Base-by-base conservation (phyloP, 1,139 yeast genomes). In the Yamadazyma taylorii region DNA sequence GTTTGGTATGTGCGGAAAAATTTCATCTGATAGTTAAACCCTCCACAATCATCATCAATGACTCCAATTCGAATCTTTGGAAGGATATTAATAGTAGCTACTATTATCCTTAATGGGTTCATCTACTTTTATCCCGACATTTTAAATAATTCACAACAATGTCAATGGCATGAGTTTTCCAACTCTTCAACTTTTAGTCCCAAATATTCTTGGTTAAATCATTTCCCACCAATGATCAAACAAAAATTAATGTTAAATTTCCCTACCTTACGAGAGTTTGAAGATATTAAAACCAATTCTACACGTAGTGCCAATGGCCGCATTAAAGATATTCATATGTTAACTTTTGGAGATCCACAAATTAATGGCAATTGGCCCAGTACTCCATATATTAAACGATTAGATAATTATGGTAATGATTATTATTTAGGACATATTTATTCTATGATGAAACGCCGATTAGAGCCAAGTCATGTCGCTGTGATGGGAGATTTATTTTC, bases 271-370 rank as follows among this genome's bases (percentile, higher is more conserved):
- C 58, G 52, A 37, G 50, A 41, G 4, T 34, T 33, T 12, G 30
- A 46, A 1, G 47, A 41, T 9, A 9, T 24, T 6, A 25, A 39
- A 10, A 35, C 40, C 17, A 37, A 48, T 25, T 34, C 43, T 27
- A 46, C 46, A 9, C 38, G 27, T 10, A 14, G 14, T 15, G 14
- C 19, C 3, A 24, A 34, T 36, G 49, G 47, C 5, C 13, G 17
- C 2, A 56, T 64, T 11, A 56, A 66, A 14, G 87, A 81, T 50
- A 74, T 85, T 41, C 78, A 77, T 44, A 63, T 85, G 66, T 60
- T 89, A 49, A 83, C 95, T 3, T 83, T 89, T 59, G 98, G 97
- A 9, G 98, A 92, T 56, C 98, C 98, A 0, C 98, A 92, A 61
- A 89, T 92, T 58, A 85, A 90, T 45, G 97, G 97, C 1, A 78